Evolutionary conservation across 768 basidiomycete genomes (phyloP), one percentile per base, ranked within the genome.

Genomic region (Mycena filopes): DNA sequence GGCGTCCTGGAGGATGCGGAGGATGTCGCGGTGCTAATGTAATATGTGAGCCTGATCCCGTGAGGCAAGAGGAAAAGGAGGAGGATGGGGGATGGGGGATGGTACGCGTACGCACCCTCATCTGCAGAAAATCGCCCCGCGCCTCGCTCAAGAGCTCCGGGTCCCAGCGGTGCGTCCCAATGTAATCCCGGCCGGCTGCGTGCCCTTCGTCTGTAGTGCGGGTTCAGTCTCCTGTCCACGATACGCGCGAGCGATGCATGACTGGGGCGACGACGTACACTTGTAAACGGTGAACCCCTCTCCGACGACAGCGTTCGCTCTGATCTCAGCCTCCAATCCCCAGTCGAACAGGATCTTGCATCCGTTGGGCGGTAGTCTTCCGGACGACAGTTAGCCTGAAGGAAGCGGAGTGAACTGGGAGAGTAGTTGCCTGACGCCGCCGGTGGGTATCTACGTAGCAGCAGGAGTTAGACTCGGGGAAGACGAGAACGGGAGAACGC

Each of bases 331-430:
- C 48, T 64, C 63, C n/a, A 68, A 33, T 13, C 67, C 67, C 67
- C 67, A 68, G 40, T 68, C 67, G 20, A 64, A 68, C 4, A 68
- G 36, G 43, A 68, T 42, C 31, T 68, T 68, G 58, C 67, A 64
- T 2, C 67, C 67, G 31, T 68, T 68, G 13, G 67, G 67, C 20
- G 67, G 62, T 11, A 68, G 25, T n/a, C 67, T 36, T 60, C n/a
- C n/a, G n/a, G n/a, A n/a, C n/a, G n/a, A n/a, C n/a, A n/a, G n/a
- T n/a, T n/a, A n/a, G 51, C 11, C 5, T 3, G 16, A 4, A 9
- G 29, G 46, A 20, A 41, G 29, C 11, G 23, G 16, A 23, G 25
- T 8, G 20, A 12, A 41, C 3, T 9, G 4, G 5, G 36, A 4
- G 26, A 33, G 13, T 18, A 40, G 47, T 33, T 26, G 43, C 63